These are phyloP conservation scores for Fusarium compactum DNA, from an alignment of 2,329 filamentous ascomycete species.

Conservation along the genomic window DNA sequence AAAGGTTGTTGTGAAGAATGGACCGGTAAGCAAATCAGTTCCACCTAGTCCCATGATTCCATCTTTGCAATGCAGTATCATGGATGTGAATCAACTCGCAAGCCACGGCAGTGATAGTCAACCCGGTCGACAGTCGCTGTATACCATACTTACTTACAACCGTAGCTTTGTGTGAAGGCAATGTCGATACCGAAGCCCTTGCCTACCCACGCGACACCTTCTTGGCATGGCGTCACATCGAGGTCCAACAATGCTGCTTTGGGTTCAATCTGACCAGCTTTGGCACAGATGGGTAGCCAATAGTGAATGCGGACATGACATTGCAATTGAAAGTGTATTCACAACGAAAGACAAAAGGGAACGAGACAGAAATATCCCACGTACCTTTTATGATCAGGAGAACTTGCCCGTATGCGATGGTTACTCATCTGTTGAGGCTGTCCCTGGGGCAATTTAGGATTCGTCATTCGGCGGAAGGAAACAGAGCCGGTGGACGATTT, in stretches of 20 bases:
- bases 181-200: conserved; percentile 3
- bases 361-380: conserved; percentile 19
- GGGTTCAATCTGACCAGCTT: conserved; percentile 23
- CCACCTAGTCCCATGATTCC: conserved; percentile 27
- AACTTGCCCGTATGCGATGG: conserved; percentile 58
- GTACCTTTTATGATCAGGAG: conserved; percentile 64
- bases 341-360: not conserved
- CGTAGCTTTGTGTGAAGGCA: not conserved
- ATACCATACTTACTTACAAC: not conserved
- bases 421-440: conserved; percentile 59
- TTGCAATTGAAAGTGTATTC: not conserved
- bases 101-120: not conserved
- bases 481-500: conserved; percentile 63
- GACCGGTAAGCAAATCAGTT: conserved; percentile 28
- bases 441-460: conserved; percentile 63
- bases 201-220: conserved; percentile 3
- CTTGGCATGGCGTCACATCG: conserved; percentile 26
- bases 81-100: not conserved
- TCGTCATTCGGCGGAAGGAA: conserved; percentile 58
- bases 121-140: not conserved
- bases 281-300: conserved; percentile 4
- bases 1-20: conserved; percentile 33
- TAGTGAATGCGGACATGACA: not conserved
- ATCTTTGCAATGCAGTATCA: conserved; percentile 1
- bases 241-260: conserved; percentile 19